These are phyloP conservation scores for Emmonsia crescens DNA, from an alignment of 2,329 filamentous ascomycete species.

Conservation along the genomic window DNA sequence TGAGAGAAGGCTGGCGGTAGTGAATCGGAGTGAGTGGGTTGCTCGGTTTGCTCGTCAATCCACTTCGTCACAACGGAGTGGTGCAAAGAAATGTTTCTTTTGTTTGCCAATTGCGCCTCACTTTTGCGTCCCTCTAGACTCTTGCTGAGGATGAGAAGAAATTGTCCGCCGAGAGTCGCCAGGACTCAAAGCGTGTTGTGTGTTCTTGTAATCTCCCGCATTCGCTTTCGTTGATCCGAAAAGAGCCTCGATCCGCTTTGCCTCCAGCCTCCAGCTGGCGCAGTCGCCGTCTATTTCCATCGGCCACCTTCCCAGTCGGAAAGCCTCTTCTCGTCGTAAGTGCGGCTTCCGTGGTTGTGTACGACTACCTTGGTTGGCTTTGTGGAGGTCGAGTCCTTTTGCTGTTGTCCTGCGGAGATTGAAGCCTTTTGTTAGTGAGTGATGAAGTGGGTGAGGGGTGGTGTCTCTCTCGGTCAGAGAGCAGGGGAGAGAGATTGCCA, in stretches of 20 bases:
- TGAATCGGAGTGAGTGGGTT: background rate
- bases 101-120: constrained; percentile 3
- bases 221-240: background rate
- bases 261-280: background rate
- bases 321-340: constrained; percentile 7
- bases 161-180: background rate
- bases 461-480: background rate
- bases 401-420: constrained; percentile 3
- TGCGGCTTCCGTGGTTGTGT: constrained; percentile 8
- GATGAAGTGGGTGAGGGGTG: background rate
- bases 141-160: background rate
- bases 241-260: constrained; percentile 1
- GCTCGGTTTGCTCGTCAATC: background rate
- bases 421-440: constrained; percentile 4
- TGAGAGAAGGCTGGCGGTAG: background rate
- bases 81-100: background rate
- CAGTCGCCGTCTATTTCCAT: constrained; percentile 9
- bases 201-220: background rate
- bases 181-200: background rate
- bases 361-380: constrained; percentile 3
- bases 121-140: background rate
- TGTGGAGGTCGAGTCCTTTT: constrained; percentile 1
- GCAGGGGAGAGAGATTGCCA: background rate
- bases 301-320: constrained; percentile 1
- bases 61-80: background rate